A percentile compares a stretch with the other conserved stretches of the same genome.
Evolutionary conservation across 1,284 basidiomycete genomes (phyloP).

Genomic region (Gymnopus androsaceus): DNA sequence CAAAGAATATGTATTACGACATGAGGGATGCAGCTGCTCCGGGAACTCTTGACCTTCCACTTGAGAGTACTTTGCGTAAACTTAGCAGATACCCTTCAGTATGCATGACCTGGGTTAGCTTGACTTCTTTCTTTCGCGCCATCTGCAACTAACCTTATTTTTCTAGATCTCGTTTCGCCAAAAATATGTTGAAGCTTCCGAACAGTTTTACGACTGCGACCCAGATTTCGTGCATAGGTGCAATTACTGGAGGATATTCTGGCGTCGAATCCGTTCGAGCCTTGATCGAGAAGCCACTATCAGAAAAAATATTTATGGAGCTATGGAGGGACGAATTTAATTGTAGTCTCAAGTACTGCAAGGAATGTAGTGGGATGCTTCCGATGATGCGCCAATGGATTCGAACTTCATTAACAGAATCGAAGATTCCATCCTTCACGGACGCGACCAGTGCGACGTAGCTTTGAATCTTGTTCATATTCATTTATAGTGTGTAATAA

Average conservation of each 20-base stretch:
- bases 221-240: neutral
- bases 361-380: neutral
- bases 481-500: no score
- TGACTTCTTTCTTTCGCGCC: neutral
- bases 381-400: neutral
- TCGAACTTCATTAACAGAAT: neutral
- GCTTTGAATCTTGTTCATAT: no score
- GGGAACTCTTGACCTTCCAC: slow-evolving; percentile 3
- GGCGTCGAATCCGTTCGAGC: neutral
- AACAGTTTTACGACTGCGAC: neutral
- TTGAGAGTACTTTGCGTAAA: slow-evolving; percentile 5
- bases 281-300: neutral
- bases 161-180: neutral
- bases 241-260: slow-evolving; percentile 4
- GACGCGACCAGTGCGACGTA: neutral
- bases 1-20: slow-evolving; percentile 1
- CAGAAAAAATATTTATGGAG: neutral
- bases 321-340: slow-evolving; percentile 1
- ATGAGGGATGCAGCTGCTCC: slow-evolving; percentile 1
- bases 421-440: neutral
- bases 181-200: neutral
- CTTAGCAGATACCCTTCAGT: slow-evolving; percentile 1
- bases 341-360: slow-evolving; percentile 1
- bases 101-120: neutral
- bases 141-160: neutral